Conservation (phyloP, 352 stramenopile genomes). For the Plasmopara halstedii region DNA sequence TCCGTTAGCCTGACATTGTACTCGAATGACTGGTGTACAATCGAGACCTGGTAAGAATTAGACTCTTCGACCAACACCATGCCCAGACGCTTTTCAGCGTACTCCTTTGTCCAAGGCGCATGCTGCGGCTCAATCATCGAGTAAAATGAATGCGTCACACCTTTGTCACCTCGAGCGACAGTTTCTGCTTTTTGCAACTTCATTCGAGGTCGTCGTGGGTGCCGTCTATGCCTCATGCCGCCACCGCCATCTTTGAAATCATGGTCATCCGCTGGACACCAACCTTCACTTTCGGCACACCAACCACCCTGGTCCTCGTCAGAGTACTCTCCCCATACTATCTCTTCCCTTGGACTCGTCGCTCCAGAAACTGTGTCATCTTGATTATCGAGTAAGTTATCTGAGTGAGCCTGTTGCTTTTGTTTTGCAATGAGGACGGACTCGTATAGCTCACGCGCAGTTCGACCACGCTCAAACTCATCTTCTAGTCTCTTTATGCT, state of each 20-base stretch:
- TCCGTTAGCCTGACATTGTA: conserved; percentile 55
- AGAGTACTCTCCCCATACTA: conserved; percentile 10
- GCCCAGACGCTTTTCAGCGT: conserved; percentile 27
- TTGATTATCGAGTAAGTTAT: not conserved
- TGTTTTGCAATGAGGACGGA: conserved; percentile 57
- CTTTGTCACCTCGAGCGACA: conserved; percentile 43
- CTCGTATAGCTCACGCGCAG: conserved; percentile 64
- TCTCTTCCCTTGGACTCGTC: conserved; percentile 2
- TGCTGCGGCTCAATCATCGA: conserved; percentile 43
- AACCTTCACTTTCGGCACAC: not conserved
- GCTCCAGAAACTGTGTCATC: not conserved
- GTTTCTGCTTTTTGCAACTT: conserved; percentile 32
- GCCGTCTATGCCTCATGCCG: conserved; percentile 4
- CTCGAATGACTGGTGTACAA: conserved; percentile 49
- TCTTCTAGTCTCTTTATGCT: conserved; percentile 70
- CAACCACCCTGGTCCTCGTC: conserved; percentile 10
- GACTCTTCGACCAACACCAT: conserved; percentile 31
- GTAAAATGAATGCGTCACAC: conserved; percentile 73
- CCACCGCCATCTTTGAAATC: not conserved
- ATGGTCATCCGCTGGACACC: not conserved
- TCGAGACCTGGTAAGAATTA: conserved; percentile 58
- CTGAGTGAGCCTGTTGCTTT: conserved; percentile 20
- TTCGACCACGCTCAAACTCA: conserved; percentile 69
- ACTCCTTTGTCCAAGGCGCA: conserved; percentile 29
- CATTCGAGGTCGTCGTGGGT: conserved; percentile 11